Percentiles rank a stretch among this genome's conserved stretches.
Conservation (phyloP, 352 stramenopile species). For the Phytophthora megakarya region DNA sequence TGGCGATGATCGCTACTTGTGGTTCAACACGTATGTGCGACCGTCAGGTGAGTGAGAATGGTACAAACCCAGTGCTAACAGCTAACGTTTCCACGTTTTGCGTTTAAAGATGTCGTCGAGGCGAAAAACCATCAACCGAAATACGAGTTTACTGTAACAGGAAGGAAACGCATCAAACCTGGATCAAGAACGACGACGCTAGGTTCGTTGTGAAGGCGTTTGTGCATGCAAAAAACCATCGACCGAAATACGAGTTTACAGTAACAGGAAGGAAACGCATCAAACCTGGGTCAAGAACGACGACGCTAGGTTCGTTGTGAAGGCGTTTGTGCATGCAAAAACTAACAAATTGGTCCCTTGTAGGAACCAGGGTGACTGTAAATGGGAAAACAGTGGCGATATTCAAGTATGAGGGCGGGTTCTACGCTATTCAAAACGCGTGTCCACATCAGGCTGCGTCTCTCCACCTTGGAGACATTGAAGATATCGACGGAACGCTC, state of each 20-base stretch:
- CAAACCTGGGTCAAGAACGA: slow-evolving; percentile 64
- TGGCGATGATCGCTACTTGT: slow-evolving; percentile 51
- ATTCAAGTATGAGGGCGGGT: slow-evolving; percentile 72
- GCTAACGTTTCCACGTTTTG: slow-evolving; percentile 4
- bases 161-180: slow-evolving; percentile 72
- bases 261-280: slow-evolving; percentile 77
- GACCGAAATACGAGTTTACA: slow-evolving; percentile 72
- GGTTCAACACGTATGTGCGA: slow-evolving; percentile 66
- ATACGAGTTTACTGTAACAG: slow-evolving; percentile 80
- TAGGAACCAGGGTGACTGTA: slow-evolving; percentile 62
- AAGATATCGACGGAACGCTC: slow-evolving; percentile 73
- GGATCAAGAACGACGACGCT: slow-evolving; percentile 59
- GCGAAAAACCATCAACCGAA: slow-evolving; percentile 67
- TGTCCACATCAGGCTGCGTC: slow-evolving; percentile 82
- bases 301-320: slow-evolving; percentile 53
- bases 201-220: slow-evolving; percentile 38
- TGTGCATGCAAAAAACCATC: slow-evolving; percentile 70
- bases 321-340: slow-evolving; percentile 42
- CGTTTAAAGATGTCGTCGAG: slow-evolving; percentile 85
- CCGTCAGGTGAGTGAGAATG: slow-evolving; percentile 48
- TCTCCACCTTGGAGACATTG: slow-evolving; percentile 87
- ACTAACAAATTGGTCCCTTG: slow-evolving; percentile 1
- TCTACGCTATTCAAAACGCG: slow-evolving; percentile 79
- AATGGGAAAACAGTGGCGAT: slow-evolving; percentile 81
- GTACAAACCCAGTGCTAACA: background rate